These are phyloP conservation scores for Sphagnum fallax DNA, from an alignment of 228 moss, liverwort and hornwort genomes.

Conservation along the genomic window DNA sequence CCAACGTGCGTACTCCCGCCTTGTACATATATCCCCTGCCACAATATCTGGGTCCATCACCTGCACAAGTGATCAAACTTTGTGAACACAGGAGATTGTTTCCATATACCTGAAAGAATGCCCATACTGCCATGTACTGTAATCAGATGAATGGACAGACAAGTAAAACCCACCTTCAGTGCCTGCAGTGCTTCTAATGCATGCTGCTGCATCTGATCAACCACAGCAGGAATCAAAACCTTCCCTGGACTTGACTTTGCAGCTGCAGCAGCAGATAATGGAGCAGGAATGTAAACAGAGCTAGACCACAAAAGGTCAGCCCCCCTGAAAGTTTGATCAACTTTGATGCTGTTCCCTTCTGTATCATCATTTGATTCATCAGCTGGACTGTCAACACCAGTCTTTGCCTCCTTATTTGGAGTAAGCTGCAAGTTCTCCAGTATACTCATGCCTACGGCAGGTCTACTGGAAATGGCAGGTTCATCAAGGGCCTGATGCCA, in stretches of 20 bases:
- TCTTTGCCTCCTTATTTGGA: constrained; percentile 17
- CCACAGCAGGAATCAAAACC: constrained; percentile 72
- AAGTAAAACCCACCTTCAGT: constrained; percentile 56
- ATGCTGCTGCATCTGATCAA: constrained; percentile 87
- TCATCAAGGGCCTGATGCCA: neutral
- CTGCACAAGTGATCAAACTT: constrained; percentile 23
- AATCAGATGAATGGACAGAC: neutral
- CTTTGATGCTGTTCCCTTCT: constrained; percentile 15
- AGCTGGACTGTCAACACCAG: neutral
- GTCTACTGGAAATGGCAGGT: neutral
- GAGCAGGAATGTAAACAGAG: constrained; percentile 57
- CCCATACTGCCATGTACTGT: neutral
- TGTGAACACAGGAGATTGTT: neutral
- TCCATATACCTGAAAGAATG: neutral
- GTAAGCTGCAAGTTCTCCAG: neutral
- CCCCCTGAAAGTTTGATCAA: constrained; percentile 23
- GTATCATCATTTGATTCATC: constrained; percentile 10
- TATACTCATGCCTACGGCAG: neutral
- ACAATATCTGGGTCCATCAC: constrained; percentile 77
- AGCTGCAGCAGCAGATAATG: constrained; percentile 55
- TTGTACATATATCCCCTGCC: constrained; percentile 73
- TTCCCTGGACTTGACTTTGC: constrained; percentile 57
- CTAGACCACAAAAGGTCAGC: constrained; percentile 42
- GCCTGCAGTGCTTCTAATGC: constrained; percentile 82
- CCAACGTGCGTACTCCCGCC: constrained; percentile 96